Conservation (phyloP, 1,284 basidiomycete genomes). For the Schizophyllum commune region DNA sequence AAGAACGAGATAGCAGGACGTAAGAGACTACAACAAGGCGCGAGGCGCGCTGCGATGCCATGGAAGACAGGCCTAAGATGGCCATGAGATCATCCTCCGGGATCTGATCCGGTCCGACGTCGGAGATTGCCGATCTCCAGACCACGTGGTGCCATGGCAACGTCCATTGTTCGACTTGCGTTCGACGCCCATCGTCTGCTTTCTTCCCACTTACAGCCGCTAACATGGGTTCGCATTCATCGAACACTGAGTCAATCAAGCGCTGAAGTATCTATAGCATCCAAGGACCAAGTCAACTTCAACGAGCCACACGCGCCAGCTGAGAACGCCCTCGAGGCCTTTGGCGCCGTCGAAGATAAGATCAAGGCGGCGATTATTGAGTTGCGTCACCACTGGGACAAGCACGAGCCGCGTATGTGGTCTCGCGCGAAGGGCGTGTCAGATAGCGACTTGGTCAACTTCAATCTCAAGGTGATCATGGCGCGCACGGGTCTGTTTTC, state of each 20-base stretch:
- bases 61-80: background rate
- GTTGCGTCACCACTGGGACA: conserved; percentile 63
- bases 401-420: conserved; percentile 71
- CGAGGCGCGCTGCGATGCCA: background rate
- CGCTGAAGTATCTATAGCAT: conserved; percentile 31
- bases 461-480: conserved; percentile 35
- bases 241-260: background rate
- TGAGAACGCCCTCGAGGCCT: conserved; percentile 55
- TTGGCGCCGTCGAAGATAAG: conserved; percentile 38
- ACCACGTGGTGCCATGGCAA: background rate
- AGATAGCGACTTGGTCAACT: conserved; percentile 44
- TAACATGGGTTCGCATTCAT: background rate
- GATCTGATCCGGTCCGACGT: background rate
- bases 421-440: conserved; percentile 43
- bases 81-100: background rate
- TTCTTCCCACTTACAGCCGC: background rate
- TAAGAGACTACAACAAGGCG: background rate
- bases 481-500: background rate
- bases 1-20: background rate
- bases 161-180: background rate
- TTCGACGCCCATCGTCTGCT: background rate
- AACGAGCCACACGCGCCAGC: conserved; percentile 52
- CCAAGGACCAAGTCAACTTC: conserved; percentile 45
- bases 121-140: background rate
- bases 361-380: conserved; percentile 60